These are phyloP conservation scores for Lentinula raphanica DNA, from an alignment of 768 basidiomycete genomes.

Conservation along the genomic window DNA sequence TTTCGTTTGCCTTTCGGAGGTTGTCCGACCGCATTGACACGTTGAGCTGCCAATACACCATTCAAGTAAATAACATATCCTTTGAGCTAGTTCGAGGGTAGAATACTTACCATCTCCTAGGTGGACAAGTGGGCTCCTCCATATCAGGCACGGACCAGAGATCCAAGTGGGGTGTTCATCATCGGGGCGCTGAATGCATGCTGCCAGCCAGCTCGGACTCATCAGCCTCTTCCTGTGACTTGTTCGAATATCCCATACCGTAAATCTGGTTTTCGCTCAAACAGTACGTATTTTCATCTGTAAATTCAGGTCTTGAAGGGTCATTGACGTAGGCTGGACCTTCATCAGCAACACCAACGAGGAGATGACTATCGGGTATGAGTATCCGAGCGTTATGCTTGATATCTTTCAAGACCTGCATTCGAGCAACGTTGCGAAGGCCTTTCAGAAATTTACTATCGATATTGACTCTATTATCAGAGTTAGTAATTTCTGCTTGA, in stretches of 20 bases:
- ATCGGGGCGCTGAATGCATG: conserved; percentile 48
- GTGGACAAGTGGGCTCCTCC: conserved; percentile 70
- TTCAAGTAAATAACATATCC: conserved; percentile 6
- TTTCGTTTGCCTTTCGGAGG: conserved; percentile 54
- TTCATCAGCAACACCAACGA: conserved; percentile 83
- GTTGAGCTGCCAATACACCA: conserved; percentile 43
- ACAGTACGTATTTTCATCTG: conserved; percentile 39
- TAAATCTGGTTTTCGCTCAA: conserved; percentile 59
- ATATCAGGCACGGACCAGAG: conserved; percentile 57
- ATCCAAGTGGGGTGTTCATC: conserved; percentile 50
- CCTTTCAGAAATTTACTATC: conserved; percentile 55
- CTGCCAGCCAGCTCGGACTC: too few relatives aligned
- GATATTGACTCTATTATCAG: conserved; percentile 19
- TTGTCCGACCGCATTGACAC: conserved; percentile 65
- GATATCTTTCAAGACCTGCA: conserved; percentile 63
- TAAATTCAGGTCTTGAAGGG: conserved; percentile 43
- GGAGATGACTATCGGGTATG: conserved; percentile 58
- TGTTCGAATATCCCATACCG: too few relatives aligned
- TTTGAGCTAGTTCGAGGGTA: not conserved
- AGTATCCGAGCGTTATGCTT: conserved; percentile 74
- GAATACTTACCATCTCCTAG: conserved; percentile 59
- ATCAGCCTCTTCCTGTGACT: too few relatives aligned
- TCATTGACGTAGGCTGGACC: conserved; percentile 53
- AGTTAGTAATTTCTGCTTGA: conserved; percentile 39
- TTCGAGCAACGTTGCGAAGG: conserved; percentile 56